A percentile compares a stretch with the other conserved stretches of the same genome.
Conservation (phyloP, 495 filamentous ascomycete genomes). For the Xylaria nigripes region DNA sequence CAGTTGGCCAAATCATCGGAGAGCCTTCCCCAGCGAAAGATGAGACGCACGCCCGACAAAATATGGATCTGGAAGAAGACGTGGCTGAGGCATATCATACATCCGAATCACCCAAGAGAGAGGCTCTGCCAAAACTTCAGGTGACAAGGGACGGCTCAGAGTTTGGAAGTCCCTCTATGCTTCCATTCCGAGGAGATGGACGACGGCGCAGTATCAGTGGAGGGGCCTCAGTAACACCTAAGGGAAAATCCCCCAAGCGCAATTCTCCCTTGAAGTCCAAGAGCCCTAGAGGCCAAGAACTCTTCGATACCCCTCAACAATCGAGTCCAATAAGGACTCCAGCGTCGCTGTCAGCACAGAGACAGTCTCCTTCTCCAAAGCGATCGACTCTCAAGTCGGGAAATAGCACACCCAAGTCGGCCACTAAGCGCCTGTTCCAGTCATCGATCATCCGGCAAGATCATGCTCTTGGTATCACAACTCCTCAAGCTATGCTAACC, state of each 20-base stretch:
- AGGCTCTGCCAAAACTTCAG: constrained; percentile 28
- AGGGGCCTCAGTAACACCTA: constrained; percentile 38
- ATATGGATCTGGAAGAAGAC: constrained; percentile 54
- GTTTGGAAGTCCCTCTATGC: constrained; percentile 51
- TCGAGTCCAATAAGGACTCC: constrained; percentile 46
- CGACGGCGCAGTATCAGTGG: constrained; percentile 43
- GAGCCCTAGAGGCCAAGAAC: constrained; percentile 44
- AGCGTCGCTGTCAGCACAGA: constrained; percentile 27
- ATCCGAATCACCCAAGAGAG: constrained; percentile 35
- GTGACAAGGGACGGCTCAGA: constrained; percentile 46
- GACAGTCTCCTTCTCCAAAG: constrained; percentile 20
- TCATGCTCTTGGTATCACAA: constrained; percentile 47
- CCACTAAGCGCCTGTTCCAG: constrained; percentile 14
- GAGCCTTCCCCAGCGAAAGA: constrained; percentile 21
- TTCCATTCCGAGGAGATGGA: constrained; percentile 45
- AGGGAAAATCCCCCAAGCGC: constrained; percentile 20
- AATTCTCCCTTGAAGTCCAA: constrained; percentile 37
- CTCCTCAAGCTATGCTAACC: constrained; percentile 57
- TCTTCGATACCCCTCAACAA: constrained; percentile 45
- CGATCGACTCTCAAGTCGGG: neutral
- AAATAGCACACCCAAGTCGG: constrained; percentile 17
- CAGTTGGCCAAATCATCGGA: constrained; percentile 48
- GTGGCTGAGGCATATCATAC: constrained; percentile 49
- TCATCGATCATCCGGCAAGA: constrained; percentile 52
- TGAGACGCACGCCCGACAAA: constrained; percentile 45